These are phyloP conservation scores for Cantharellus anzutake DNA, from an alignment of 768 basidiomycete species.

Conservation along the genomic window DNA sequence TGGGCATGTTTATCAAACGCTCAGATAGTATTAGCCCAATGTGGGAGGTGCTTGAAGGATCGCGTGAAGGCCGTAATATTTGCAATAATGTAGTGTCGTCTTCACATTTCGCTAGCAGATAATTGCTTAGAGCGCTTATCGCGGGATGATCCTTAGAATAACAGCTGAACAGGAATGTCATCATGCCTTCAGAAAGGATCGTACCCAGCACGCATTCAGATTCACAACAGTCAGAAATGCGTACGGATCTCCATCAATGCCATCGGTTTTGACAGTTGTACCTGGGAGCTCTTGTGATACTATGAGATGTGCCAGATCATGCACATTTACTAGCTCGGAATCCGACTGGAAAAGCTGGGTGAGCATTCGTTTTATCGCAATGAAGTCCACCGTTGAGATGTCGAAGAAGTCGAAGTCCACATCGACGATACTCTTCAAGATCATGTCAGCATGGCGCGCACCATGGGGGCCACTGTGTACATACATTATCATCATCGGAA, in stretches of 20 bases:
- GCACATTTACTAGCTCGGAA: constrained; percentile 46
- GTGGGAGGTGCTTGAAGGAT: constrained; percentile 25
- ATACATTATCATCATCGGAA: not conserved
- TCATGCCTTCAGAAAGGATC: not conserved
- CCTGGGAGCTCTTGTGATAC: constrained; percentile 58
- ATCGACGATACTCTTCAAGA: constrained; percentile 42
- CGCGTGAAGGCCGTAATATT: constrained; percentile 35
- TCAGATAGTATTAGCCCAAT: constrained; percentile 78
- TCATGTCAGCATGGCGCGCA: not conserved
- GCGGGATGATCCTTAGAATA: constrained; percentile 43
- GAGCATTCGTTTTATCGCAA: constrained; percentile 35
- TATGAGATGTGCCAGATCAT: constrained; percentile 64
- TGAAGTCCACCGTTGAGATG: constrained; percentile 72
- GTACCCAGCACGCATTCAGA: constrained; percentile 45
- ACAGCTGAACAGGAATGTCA: not conserved
- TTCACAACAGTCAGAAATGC: constrained; percentile 75
- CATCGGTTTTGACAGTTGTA: constrained; percentile 85
- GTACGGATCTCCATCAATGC: constrained; percentile 75
- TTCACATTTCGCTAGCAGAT: constrained; percentile 44
- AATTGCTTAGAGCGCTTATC: constrained; percentile 48
- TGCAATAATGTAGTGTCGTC: constrained; percentile 30
- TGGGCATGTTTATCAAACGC: constrained; percentile 87
- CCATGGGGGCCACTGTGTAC: not conserved
- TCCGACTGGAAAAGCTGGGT: constrained; percentile 43
- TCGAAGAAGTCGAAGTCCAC: constrained; percentile 93